Conservation (phyloP, 2,329 filamentous ascomycete species). For the Gliomastix tumulicola region DNA sequence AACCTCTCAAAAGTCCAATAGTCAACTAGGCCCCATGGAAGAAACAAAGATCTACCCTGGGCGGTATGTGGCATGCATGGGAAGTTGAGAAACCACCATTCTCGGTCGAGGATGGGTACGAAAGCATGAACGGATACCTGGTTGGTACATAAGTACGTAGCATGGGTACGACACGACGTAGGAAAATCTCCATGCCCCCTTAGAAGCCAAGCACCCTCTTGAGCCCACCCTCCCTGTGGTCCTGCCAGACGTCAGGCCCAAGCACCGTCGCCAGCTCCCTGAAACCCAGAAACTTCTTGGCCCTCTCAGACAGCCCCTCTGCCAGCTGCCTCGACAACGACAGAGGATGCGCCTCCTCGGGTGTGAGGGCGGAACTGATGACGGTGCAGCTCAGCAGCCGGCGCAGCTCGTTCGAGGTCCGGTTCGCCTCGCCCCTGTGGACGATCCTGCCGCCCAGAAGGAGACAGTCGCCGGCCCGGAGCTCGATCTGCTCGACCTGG, state of each 20-base stretch:
- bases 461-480: constrained; percentile 18
- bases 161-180: no score
- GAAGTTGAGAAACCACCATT: no score
- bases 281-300: not conserved
- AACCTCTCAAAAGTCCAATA: no score
- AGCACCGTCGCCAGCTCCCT: not conserved
- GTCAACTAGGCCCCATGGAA: no score
- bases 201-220: not conserved
- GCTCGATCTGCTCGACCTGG: constrained; percentile 10
- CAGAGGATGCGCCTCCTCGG: constrained; percentile 7
- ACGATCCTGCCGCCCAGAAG: constrained; percentile 22
- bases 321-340: not conserved
- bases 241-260: not conserved
- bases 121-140: no score
- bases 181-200: no score
- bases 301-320: not conserved
- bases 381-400: constrained; percentile 4
- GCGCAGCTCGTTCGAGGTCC: constrained; percentile 7
- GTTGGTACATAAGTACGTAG: no score
- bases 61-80: no score
- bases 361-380: constrained; percentile 6
- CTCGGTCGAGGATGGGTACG: no score
- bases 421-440: constrained; percentile 20
- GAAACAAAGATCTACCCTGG: no score
- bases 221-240: not conserved